These are phyloP conservation scores for Dryas alaskensis DNA, from an alignment of 306 rosid species.

Conservation along the genomic window DNA sequence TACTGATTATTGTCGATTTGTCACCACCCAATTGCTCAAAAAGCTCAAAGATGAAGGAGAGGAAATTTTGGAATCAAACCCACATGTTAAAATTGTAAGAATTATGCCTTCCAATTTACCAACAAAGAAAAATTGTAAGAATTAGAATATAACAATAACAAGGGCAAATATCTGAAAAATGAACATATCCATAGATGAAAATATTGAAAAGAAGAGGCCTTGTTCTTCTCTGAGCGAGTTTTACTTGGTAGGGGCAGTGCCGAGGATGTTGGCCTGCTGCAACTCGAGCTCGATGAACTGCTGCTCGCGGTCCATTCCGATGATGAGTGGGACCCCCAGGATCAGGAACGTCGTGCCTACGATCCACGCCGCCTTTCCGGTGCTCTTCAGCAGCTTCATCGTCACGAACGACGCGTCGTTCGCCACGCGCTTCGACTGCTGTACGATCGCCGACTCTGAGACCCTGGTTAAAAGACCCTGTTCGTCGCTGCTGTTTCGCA, in stretches of 20 bases:
- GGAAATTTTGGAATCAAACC: too few relatives aligned
- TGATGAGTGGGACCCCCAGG: slow-evolving; percentile 32
- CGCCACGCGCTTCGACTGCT: slow-evolving; percentile 4
- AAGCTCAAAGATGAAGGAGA: too few relatives aligned
- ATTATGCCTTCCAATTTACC: too few relatives aligned
- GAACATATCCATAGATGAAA: too few relatives aligned
- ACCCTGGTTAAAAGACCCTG: not conserved
- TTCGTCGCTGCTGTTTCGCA: not conserved
- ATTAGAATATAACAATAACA: too few relatives aligned
- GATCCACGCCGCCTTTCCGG: slow-evolving; percentile 40
- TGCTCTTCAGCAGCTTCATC: slow-evolving; percentile 32
- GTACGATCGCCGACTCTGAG: not conserved
- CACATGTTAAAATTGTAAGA: too few relatives aligned
- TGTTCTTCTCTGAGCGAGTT: too few relatives aligned
- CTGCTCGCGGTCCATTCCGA: slow-evolving; percentile 44
- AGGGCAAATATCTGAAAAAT: too few relatives aligned
- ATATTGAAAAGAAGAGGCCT: too few relatives aligned
- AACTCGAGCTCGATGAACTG: slow-evolving; percentile 29
- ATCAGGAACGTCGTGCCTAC: slow-evolving; percentile 30
- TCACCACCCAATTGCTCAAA: too few relatives aligned
- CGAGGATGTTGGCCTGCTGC: slow-evolving; percentile 32
- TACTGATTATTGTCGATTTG: too few relatives aligned
- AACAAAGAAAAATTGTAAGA: too few relatives aligned
- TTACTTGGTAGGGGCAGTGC: slow-evolving; percentile 19
- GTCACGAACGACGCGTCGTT: slow-evolving; percentile 26